Evolutionary conservation across 1,284 basidiomycete genomes (phyloP).

Genomic region (Trichosporon coremiiforme): DNA sequence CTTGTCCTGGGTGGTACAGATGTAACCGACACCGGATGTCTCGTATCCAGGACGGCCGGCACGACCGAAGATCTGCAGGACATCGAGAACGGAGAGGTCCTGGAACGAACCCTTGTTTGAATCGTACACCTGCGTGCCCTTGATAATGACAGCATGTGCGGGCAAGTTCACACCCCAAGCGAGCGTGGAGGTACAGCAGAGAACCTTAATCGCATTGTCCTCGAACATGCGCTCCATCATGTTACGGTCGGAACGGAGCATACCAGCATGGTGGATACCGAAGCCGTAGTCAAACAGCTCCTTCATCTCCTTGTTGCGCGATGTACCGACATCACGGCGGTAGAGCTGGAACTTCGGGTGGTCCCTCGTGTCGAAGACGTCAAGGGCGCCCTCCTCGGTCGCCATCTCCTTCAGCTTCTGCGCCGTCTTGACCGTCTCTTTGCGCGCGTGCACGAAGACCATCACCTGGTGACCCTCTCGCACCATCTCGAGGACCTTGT

Average conservation of each 20-base stretch:
- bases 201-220: constrained; percentile 84
- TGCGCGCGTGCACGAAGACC: constrained; percentile 98
- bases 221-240: constrained; percentile 96
- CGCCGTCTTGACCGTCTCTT: constrained; percentile 96
- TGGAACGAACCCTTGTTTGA: constrained; percentile 83
- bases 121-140: constrained; percentile 97
- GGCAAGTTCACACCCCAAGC: constrained; percentile 99
- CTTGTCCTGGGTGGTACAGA: constrained; percentile 92
- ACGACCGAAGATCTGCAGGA: constrained; percentile 95
- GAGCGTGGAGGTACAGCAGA: constrained; percentile 97
- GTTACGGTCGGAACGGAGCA: constrained; percentile 91
- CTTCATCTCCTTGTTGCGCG: constrained; percentile 93
- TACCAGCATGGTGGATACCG: constrained; percentile 98
- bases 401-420: constrained; percentile 82
- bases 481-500: constrained; percentile 76
- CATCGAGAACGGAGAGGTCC: constrained; percentile 93
- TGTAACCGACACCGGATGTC: constrained; percentile 93
- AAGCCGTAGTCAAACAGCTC: constrained; percentile 90
- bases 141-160: constrained; percentile 97
- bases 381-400: constrained; percentile 68
- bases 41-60: constrained; percentile 96
- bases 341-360: constrained; percentile 77
- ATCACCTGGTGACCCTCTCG: constrained; percentile 96
- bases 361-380: constrained; percentile 77
- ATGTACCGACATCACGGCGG: constrained; percentile 74